Evolutionary conservation across 768 basidiomycete species (phyloP), one percentile per base, ranked within the genome.

Genomic region (Cystofilobasidium bisporidii): DNA sequence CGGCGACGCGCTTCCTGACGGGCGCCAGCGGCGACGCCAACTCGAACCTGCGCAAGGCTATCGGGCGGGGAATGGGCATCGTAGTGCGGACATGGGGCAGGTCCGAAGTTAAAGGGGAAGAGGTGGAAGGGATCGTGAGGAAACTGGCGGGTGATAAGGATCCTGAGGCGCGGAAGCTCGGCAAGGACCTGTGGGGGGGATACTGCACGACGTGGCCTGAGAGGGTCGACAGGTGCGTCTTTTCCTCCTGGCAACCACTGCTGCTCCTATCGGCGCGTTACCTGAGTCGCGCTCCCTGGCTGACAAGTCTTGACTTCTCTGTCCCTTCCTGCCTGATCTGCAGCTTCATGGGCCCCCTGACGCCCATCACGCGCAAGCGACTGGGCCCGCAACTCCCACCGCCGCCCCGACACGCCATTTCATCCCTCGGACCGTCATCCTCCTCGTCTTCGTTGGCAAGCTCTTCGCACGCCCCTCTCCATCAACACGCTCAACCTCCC

Each of bases 341-440:
- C 45, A 91, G 89, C 60, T 92, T 91, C 72, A 80, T 82, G 22
- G 80, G 80, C 4, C 88, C 88, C 18, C 80, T 92, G 17, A 85
- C 86, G 9, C 89, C 90, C 0, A 86, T 84, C 3, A 84, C 84
- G 45, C 86, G 83, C 72, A 89, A 87, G 76, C 88, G 88, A 73
- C 81, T 91, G 3, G 84, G 53, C 85, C 67, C 81, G 41, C 41
- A 17, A 4, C 41, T 43, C 41, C 15, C 41, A 43, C 41, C 11
- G 3, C 41, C 41, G 10, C 36, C 36, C 12, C 36, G n/a, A n/a
- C n/a, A n/a, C n/a, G n/a, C n/a, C n/a, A n/a, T n/a, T n/a, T n/a
- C n/a, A n/a, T n/a, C 40, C 40, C 17, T 20, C 26, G 20, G 20
- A 30, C 10, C 57, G 30, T 59, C 57, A 11, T 28, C 11, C 20